Base-by-base conservation (phyloP, 2,329 filamentous ascomycete species). In the Aureobasidium sp. region DNA sequence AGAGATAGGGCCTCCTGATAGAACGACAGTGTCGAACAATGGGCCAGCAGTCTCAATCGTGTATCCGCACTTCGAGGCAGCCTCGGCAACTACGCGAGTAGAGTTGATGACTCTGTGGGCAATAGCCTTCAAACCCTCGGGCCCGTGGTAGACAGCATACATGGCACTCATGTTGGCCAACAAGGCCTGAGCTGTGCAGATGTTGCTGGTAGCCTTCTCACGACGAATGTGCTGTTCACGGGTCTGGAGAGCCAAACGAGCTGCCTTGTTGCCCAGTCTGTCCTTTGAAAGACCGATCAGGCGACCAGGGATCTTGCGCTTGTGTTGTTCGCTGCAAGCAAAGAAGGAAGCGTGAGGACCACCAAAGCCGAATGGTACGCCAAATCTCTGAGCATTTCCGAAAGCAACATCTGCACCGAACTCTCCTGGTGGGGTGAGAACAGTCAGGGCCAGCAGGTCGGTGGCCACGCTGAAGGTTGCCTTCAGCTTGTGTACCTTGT, bases 311-410 rank as follows among this genome's bases (percentile, higher is more conserved):
- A 96, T 93, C 77, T 95, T 95, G 62, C 93, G 84, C 83, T 96
- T 96, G 77, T 93, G 85, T 74, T 93, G 90, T 53, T 96, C 92
- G 59, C 84, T 84, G 59, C 92, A 91, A 21, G 93, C 89, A 72
- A 97, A 96, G 82, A 97, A 97, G 19, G 92, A 93, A 27, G 93
- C 93, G 70, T 96, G 93, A n/a, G 93, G 93, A 21, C 93, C 93
- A 69, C 93, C 93, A 67, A 87, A 95, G 53, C 93, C 93, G 70
- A 96, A 84, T 2, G 93, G 92, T 13, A 97, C 89, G 73, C 93
- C 93, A 63, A 96, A 88, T 61, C 93, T 81, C 77, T 97, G 93
- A 17, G 93, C 86, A 69, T 87, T 96, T 66, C 93, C 93, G 71
- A 97, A 95, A 5, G 92, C 93, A 67, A 97, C 90, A 71, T 97